A percentile compares a stretch with the other conserved stretches of the same genome.
Evolutionary conservation across 192 early-diverging fungal genomes (phyloP).

Genomic region (Linnemannia elongata): DNA sequence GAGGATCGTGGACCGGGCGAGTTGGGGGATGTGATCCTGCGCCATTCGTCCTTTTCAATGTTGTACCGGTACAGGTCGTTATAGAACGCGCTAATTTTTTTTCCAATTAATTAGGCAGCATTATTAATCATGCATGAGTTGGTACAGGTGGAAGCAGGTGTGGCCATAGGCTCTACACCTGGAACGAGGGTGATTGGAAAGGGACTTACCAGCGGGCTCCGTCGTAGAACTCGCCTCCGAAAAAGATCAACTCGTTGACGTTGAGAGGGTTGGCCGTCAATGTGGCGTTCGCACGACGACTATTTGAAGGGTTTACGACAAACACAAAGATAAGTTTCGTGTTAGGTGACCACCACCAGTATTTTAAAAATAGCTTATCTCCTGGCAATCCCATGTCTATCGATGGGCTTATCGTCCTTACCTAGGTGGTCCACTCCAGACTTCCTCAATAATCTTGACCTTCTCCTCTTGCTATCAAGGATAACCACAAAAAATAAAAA

Average conservation of each 20-base stretch:
- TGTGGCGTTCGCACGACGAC: conserved; percentile 70
- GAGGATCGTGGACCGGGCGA: conserved; percentile 76
- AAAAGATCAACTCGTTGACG: conserved; percentile 70
- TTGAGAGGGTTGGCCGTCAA: conserved; percentile 74
- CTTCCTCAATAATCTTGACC: conserved; percentile 70
- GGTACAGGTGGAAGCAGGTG: no score
- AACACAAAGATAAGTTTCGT: background rate
- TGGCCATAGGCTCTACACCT: no score
- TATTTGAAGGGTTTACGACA: background rate
- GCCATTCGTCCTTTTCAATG: conserved; percentile 82
- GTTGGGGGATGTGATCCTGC: conserved; percentile 72
- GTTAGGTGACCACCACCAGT: background rate
- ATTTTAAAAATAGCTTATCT: no score
- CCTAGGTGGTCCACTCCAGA: conserved; percentile 60
- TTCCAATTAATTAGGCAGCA: no score
- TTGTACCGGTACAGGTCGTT: conserved; percentile 80
- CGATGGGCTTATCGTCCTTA: background rate
- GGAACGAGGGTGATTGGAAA: background rate
- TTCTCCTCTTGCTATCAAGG: conserved; percentile 60
- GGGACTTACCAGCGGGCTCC: conserved; percentile 59
- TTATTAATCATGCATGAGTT: no score
- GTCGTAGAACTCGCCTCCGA: conserved; percentile 79
- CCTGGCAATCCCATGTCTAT: background rate
- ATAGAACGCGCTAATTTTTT: conserved; percentile 59
- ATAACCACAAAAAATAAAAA: background rate